Evolutionary conservation across 2,329 filamentous ascomycete species (phyloP).

Genomic region (Penicillium occitanis): DNA sequence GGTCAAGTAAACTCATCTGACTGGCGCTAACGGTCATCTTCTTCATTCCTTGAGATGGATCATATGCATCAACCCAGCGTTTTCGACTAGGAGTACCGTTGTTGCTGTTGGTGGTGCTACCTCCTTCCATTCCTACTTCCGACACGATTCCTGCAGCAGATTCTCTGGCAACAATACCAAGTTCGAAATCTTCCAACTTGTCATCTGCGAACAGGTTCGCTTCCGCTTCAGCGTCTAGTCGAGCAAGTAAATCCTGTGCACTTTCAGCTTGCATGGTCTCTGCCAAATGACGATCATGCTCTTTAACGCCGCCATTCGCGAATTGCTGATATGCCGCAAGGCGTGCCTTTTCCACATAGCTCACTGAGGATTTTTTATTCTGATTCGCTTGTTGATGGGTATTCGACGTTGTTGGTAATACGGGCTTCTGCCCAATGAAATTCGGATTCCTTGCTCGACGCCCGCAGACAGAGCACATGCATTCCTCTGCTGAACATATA

Average conservation of each 20-base stretch:
- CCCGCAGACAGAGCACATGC: slow-evolving; percentile 30
- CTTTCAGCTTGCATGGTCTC: slow-evolving; percentile 22
- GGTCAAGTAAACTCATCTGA: slow-evolving; percentile 9
- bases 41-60: slow-evolving; percentile 7
- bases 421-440: slow-evolving; percentile 15
- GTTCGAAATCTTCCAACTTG: not conserved
- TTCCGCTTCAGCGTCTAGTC: slow-evolving; percentile 24
- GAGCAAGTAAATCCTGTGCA: slow-evolving; percentile 21
- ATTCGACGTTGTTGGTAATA: not conserved
- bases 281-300: slow-evolving; percentile 30
- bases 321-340: slow-evolving; percentile 29
- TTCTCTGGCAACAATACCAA: not conserved
- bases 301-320: slow-evolving; percentile 33
- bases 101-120: not conserved
- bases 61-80: slow-evolving; percentile 6
- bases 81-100: not conserved
- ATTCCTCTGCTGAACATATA: slow-evolving; percentile 33
- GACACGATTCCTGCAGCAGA: not conserved
- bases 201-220: slow-evolving; percentile 24
- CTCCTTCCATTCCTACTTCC: not conserved
- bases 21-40: not conserved
- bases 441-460: slow-evolving; percentile 18
- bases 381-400: not conserved
- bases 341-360: not conserved
- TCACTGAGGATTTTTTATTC: not conserved